A percentile compares a stretch with the other conserved stretches of the same genome.
phyloP scores from a whole-genome alignment of 1,284 basidiomycete species.

The Cryptococcus floricola region DNA sequence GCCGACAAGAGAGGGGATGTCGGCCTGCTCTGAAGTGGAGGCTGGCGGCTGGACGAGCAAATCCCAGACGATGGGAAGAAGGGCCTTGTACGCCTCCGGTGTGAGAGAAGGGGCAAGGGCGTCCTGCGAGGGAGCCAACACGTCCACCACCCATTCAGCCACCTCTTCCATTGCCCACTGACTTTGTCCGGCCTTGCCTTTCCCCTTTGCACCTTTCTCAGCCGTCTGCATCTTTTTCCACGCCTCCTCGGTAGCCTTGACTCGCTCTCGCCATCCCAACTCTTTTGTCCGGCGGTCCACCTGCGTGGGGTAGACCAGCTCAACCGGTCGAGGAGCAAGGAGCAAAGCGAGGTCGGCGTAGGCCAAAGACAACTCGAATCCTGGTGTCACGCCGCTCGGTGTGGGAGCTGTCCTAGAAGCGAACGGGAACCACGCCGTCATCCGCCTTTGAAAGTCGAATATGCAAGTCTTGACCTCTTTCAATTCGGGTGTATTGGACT shows the following conservation, averaged over 20 bases:
- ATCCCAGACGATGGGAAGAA: conserved; percentile 80
- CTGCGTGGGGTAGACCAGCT: conserved; percentile 5
- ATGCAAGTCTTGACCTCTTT: conserved; percentile 21
- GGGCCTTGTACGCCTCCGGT: conserved; percentile 61
- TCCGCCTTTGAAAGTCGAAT: conserved; percentile 46
- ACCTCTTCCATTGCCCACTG: conserved; percentile 37
- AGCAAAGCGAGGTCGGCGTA: conserved; percentile 50
- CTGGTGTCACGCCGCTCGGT: conserved; percentile 39
- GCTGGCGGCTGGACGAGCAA: conserved; percentile 57
- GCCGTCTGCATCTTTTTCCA: conserved; percentile 28
- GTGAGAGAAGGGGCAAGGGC: conserved; percentile 55
- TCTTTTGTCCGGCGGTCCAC: conserved; percentile 2
- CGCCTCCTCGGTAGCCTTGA: conserved; percentile 31
- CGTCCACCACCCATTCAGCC: conserved; percentile 63
- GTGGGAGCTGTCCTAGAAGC: conserved; percentile 18
- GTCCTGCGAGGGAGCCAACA: conserved; percentile 53
- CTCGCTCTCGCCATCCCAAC: conserved; percentile 24
- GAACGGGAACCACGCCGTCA: conserved; percentile 82
- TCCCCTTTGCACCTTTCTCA: conserved; percentile 8
- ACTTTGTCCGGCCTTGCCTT: conserved; percentile 8
- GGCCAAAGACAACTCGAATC: conserved; percentile 56
- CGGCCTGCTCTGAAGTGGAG: conserved; percentile 10
- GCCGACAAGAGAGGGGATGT: conserved; percentile 25
- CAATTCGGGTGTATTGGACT: conserved; percentile 3
- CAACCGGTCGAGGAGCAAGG: conserved; percentile 26